These are phyloP conservation scores for Metschnikowia vanudenii DNA, from an alignment of 805 yeast genomes.

Conservation along the genomic window DNA sequence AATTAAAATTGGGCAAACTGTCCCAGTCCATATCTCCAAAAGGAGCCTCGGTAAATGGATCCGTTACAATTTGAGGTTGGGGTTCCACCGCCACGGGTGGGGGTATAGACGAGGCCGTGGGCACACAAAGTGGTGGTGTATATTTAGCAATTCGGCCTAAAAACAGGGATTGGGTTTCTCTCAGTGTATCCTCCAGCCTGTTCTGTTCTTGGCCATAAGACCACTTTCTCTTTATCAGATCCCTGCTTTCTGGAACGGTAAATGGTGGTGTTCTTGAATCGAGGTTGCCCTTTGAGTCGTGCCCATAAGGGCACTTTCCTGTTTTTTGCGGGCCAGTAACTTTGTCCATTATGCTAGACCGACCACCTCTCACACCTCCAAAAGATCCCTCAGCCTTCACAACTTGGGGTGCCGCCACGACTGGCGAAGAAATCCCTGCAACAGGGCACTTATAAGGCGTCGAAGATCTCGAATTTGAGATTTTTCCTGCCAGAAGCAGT, in stretches of 20 bases:
- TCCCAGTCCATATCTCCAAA: slow-evolving; percentile 19
- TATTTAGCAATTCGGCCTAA: slow-evolving; percentile 5
- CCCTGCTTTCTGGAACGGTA: not conserved
- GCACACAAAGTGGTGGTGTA: slow-evolving; percentile 13
- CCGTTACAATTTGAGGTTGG: not conserved
- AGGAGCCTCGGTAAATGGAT: slow-evolving; percentile 2
- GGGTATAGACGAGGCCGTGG: not conserved
- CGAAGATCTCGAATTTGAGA: not conserved
- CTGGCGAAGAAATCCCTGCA: not conserved
- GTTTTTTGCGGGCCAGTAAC: not conserved
- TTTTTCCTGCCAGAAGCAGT: not conserved
- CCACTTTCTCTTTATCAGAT: slow-evolving; percentile 4
- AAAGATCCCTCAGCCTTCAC: slow-evolving; percentile 1
- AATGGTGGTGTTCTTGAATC: not conserved
- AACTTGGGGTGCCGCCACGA: slow-evolving; percentile 1
- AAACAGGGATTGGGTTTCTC: slow-evolving; percentile 4
- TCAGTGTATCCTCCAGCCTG: not conserved
- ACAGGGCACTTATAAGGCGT: slow-evolving; percentile 1
- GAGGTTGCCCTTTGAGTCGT: not conserved
- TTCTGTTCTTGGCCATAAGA: not conserved
- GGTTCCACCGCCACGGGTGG: not conserved
- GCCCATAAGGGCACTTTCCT: slow-evolving; percentile 4
- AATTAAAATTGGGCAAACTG: slow-evolving; percentile 27
- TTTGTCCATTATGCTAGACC: not conserved
- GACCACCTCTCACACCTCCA: not conserved